Conservation (phyloP, 2,329 filamentous ascomycete species). For the Cyphellophora europaea region DNA sequence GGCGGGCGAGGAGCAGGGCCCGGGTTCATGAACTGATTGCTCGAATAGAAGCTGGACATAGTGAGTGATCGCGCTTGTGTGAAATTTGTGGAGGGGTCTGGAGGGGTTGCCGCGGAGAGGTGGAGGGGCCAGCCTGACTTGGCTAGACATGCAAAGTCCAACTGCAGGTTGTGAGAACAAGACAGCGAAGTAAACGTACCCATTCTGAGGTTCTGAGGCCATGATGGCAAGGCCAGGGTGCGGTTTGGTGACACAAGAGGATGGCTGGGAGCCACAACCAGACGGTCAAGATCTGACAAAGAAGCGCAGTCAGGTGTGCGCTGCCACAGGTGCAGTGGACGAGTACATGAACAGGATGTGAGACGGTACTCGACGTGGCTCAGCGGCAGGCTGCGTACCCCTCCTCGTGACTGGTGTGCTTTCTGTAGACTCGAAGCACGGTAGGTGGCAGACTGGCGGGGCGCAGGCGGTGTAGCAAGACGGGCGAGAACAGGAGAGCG, state of each 20-base stretch:
- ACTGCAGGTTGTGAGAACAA: background rate
- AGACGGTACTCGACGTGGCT: too few species aligned
- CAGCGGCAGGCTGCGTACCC: too few species aligned
- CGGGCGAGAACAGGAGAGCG: too few species aligned
- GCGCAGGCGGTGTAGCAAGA: too few species aligned
- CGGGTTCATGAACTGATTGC: constrained; percentile 84
- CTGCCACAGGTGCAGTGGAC: too few species aligned
- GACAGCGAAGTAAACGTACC: background rate
- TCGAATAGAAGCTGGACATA: constrained; percentile 45
- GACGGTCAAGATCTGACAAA: background rate
- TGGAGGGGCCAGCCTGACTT: background rate
- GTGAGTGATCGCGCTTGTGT: constrained; percentile 8
- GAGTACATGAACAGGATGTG: too few species aligned
- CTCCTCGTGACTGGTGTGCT: too few species aligned
- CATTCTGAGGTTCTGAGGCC: background rate
- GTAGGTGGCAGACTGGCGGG: too few species aligned
- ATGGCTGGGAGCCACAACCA: background rate
- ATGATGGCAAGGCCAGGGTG: background rate
- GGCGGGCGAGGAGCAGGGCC: constrained; percentile 89
- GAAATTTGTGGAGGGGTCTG: background rate
- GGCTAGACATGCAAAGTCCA: background rate
- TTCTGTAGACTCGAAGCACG: too few species aligned
- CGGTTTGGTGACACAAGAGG: background rate
- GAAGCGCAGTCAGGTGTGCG: background rate
- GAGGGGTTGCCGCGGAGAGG: background rate